Base-by-base conservation (phyloP, 225 moss, liverwort and hornwort species). In the Straminergon stramineum region DNA sequence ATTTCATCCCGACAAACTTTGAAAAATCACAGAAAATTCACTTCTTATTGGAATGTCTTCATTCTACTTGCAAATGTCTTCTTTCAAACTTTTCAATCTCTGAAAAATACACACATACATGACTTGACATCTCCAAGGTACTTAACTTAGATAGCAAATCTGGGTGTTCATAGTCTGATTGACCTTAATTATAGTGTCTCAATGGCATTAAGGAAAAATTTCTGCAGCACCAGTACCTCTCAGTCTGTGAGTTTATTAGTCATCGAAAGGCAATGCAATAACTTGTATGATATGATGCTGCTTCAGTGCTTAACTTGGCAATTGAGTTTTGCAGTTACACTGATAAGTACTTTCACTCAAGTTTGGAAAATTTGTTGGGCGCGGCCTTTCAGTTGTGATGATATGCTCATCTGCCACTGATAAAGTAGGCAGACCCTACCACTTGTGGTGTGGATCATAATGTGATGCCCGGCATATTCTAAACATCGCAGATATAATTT, bases 261-360 rank as follows among this genome's bases (percentile, higher is more conserved):
- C 90, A 92, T 88, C 85, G 55, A 31, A 63, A 71, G 63, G 39
- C 69, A 32, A 87, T 71, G 82, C 10, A 5, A 32, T 31, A 69
- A 86, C 51, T 73, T 85, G 85, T 48, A 35, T 87, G 80, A 84
- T 84, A 85, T 82, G 56, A 77, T 73, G 60, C 79, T 73, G 83
- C 83, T 85, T 45, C 83, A 86, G 73, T 53, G 71, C 86, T 90
- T 88, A 39, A 10, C 58, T 86, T 88, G 48, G 48, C 73, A 77
- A 65, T 56, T 77, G 88, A 88, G 90, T 85, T 85, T 45, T 88
- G 90, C 88, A 88, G 92, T 92, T 92, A 92, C 81, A 62, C 81
- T 85, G 66, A 56, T 79, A 17, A 8, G 41, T 86, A 56, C 89
- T 85, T 10, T 63, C 67, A 91, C 90, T 91, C 89, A 85, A 87